Percentiles rank a stretch among this genome's conserved stretches.
Evolutionary conservation across 805 yeast genomes (phyloP).

Genomic region (Pichia membranifaciens): DNA sequence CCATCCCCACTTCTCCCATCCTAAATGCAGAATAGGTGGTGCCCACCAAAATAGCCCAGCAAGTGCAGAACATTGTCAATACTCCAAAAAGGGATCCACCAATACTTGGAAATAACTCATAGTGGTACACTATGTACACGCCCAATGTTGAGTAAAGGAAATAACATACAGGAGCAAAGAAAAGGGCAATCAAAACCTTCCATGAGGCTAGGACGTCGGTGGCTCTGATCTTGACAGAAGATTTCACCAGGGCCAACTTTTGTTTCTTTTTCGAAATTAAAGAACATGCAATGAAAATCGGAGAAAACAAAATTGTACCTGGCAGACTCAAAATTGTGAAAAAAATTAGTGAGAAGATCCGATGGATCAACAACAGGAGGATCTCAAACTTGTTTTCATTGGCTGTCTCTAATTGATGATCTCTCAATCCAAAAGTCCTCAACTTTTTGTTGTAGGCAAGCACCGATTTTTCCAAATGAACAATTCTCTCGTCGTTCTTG

Average conservation of each 20-base stretch:
- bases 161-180: slow-evolving; percentile 80
- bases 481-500: slow-evolving; percentile 65
- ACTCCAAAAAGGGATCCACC: slow-evolving; percentile 6
- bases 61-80: slow-evolving; percentile 36
- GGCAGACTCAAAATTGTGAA: slow-evolving; percentile 68
- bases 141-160: slow-evolving; percentile 68
- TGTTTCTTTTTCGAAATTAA: slow-evolving; percentile 68
- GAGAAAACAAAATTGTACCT: slow-evolving; percentile 80
- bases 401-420: slow-evolving; percentile 62
- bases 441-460: slow-evolving; percentile 61
- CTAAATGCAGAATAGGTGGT: slow-evolving; percentile 84
- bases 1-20: slow-evolving; percentile 92
- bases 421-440: slow-evolving; percentile 56
- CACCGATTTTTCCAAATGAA: slow-evolving; percentile 57
- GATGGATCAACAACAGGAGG: slow-evolving; percentile 46
- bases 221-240: slow-evolving; percentile 84
- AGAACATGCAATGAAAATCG: slow-evolving; percentile 76
- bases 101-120: slow-evolving; percentile 15
- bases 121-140: slow-evolving; percentile 20
- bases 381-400: slow-evolving; percentile 46
- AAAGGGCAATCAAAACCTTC: slow-evolving; percentile 86
- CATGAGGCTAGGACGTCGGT: slow-evolving; percentile 94
- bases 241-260: slow-evolving; percentile 69
- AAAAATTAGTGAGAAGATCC: slow-evolving; percentile 50
- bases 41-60: slow-evolving; percentile 58